Evolutionary conservation across 2,329 filamentous ascomycete species (phyloP).

Genomic region (Paraconiothyrium sp.): DNA sequence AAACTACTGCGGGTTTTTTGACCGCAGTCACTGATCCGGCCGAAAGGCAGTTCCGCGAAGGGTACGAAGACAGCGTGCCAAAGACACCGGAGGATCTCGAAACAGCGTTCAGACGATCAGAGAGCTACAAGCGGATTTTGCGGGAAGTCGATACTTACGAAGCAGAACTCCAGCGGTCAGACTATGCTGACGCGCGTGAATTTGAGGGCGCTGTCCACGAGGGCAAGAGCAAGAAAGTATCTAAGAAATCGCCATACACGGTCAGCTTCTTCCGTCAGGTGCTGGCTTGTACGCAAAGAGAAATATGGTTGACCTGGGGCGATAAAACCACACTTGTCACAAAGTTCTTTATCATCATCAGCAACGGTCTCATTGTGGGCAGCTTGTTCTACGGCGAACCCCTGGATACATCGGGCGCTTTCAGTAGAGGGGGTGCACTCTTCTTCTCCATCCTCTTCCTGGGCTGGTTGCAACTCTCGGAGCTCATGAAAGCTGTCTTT

Average conservation of each 20-base stretch:
- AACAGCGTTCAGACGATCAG: conserved; percentile 71
- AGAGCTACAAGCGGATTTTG: conserved; percentile 68
- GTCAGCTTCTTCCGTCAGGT: conserved; percentile 79
- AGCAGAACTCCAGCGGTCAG: conserved; percentile 63
- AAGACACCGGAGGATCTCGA: conserved; percentile 76
- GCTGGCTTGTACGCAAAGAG: conserved; percentile 72
- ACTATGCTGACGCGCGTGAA: conserved; percentile 68
- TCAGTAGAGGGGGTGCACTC: conserved; percentile 68
- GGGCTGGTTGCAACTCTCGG: conserved; percentile 76
- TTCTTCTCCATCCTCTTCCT: conserved; percentile 76
- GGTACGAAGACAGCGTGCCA: conserved; percentile 69
- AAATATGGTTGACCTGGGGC: conserved; percentile 81
- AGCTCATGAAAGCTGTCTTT: conserved; percentile 79
- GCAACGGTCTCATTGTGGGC: conserved; percentile 78
- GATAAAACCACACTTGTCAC: conserved; percentile 76
- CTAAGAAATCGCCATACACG: conserved; percentile 78
- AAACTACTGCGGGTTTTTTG: conserved; percentile 81
- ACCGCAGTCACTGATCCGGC: conserved; percentile 78
- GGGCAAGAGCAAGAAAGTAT: conserved; percentile 71
- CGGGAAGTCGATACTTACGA: conserved; percentile 71
- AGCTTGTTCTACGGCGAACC: conserved; percentile 79
- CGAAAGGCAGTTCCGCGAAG: conserved; percentile 71
- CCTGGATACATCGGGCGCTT: conserved; percentile 68
- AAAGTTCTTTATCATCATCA: conserved; percentile 80
- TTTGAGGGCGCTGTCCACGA: conserved; percentile 73